Conservation (phyloP, 352 stramenopile species). For the Pythium chondricola region DNA sequence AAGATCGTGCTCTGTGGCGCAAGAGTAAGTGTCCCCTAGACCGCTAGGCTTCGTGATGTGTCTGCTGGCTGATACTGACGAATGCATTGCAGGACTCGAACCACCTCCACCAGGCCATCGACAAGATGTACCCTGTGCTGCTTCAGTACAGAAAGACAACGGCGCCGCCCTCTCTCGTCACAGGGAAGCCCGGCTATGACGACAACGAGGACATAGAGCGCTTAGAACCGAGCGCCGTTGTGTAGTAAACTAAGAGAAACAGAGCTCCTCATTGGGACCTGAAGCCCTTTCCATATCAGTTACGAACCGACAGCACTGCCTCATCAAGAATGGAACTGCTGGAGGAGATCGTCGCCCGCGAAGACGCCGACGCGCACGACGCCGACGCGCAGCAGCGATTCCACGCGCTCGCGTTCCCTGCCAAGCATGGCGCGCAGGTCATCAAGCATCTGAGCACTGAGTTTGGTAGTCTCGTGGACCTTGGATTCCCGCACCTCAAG, state of each 20-base stretch:
- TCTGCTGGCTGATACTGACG: no score
- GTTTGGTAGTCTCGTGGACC: conserved; percentile 48
- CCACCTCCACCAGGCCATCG: conserved; percentile 55
- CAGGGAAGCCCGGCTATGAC: conserved; percentile 60
- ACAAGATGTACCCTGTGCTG: conserved; percentile 72
- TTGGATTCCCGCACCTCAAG: conserved; percentile 77
- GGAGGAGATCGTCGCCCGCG: conserved; percentile 36
- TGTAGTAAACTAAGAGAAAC: conserved; percentile 19
- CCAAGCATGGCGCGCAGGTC: conserved; percentile 45
- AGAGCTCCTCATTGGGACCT: neutral
- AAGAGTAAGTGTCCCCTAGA: conserved; percentile 48
- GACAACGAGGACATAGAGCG: conserved; percentile 61
- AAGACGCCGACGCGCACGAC: conserved; percentile 19
- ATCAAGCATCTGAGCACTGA: conserved; percentile 51
- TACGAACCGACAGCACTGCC: conserved; percentile 2
- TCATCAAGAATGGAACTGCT: conserved; percentile 13
- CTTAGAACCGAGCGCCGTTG: conserved; percentile 49
- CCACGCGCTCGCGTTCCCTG: conserved; percentile 62
- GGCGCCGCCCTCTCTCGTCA: conserved; percentile 58
- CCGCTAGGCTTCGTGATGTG: no score
- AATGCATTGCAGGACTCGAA: conserved; percentile 25
- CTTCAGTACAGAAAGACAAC: conserved; percentile 68
- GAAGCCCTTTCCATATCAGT: neutral
- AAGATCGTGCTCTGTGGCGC: conserved; percentile 94
- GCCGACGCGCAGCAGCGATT: conserved; percentile 59